A percentile compares a stretch with the other conserved stretches of the same genome.
These are phyloP conservation scores for Schoenoplectus triqueter DNA, from an alignment of 202 grass and related monocot genomes.

Conservation along the genomic window DNA sequence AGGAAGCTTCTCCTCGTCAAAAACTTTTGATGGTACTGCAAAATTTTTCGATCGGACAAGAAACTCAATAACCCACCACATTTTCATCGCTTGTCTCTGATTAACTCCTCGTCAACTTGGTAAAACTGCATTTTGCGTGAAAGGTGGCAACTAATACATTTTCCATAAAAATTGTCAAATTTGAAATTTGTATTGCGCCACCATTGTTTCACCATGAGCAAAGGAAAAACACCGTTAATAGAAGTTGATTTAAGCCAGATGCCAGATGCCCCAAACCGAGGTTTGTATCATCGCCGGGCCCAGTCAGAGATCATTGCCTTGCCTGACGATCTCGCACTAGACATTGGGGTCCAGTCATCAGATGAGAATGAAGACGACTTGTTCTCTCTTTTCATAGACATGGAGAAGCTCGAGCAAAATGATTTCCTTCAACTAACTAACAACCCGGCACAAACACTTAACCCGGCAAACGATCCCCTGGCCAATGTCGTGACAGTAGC, in stretches of 20 bases:
- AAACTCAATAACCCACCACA: not conserved
- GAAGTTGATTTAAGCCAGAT: conserved; percentile 76
- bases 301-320: conserved; percentile 92
- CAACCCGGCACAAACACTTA: not conserved
- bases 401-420: conserved; percentile 69
- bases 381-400: conserved; percentile 80
- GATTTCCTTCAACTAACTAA: conserved; percentile 19
- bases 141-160: not conserved
- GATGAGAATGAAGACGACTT: conserved; percentile 92
- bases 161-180: not conserved
- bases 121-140: not conserved
- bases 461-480: conserved; percentile 44
- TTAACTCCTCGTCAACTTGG: not conserved
- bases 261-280: conserved; percentile 69
- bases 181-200: not conserved
- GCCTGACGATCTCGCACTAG: conserved; percentile 74
- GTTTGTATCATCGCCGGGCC: conserved; percentile 66
- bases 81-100: not conserved
- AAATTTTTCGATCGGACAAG: not conserved
- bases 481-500: conserved; percentile 42
- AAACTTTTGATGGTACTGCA: not conserved
- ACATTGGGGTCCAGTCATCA: conserved; percentile 58
- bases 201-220: conserved; percentile 17
- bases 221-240: conserved; percentile 35
- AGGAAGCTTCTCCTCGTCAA: not conserved